phyloP scores from a whole-genome alignment of 2,329 filamentous ascomycete species.

The Pseudogymnoascus verrucosus region DNA sequence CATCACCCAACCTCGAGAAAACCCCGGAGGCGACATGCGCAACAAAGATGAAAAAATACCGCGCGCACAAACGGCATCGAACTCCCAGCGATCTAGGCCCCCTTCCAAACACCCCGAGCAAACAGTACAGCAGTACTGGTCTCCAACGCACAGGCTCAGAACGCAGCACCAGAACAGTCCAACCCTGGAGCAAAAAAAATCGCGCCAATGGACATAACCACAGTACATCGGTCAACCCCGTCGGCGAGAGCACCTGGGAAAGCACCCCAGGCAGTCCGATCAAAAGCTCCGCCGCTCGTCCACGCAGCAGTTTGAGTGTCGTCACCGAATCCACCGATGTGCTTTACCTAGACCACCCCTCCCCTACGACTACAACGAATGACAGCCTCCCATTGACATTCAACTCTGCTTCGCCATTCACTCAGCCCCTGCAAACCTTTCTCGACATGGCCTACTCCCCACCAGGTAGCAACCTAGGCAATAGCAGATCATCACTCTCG shows the following conservation, averaged over 20 bases:
- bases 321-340: slow-evolving; percentile 19
- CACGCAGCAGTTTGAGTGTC: slow-evolving; percentile 16
- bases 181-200: neutral
- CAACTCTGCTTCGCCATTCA: neutral
- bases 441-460: neutral
- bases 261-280: slow-evolving; percentile 4
- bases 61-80: neutral
- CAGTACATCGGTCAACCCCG: slow-evolving; percentile 9
- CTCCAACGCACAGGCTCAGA: slow-evolving; percentile 10
- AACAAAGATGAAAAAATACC: neutral
- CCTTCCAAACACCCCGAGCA: slow-evolving; percentile 12
- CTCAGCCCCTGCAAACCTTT: neutral
- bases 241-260: slow-evolving; percentile 19
- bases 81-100: neutral
- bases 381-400: neutral
- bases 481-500: neutral
- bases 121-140: slow-evolving; percentile 1
- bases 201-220: neutral
- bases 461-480: neutral
- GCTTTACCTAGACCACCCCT: neutral
- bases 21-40: neutral
- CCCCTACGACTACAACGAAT: neutral
- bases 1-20: neutral
- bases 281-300: slow-evolving; percentile 10
- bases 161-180: neutral